Base-by-base conservation (phyloP, 192 early-diverging fungal genomes). In the Piromyces finnis region DNA sequence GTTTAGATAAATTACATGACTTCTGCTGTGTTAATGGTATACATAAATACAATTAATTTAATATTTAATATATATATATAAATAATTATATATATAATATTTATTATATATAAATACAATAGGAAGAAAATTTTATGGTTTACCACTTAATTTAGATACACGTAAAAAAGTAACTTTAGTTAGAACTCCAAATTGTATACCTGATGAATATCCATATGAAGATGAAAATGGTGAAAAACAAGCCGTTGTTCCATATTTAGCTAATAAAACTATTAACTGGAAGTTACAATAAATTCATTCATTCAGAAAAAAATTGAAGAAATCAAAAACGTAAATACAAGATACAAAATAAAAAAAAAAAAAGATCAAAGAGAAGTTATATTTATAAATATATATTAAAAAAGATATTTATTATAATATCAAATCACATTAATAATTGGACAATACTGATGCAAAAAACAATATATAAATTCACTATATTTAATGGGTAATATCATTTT, bases 11-110 rank as follows among this genome's bases (percentile, higher is more conserved):
- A 79, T 88, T 99, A 28, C 86, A 89, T 32, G 89, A 84, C 9
- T 99, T 99, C 87, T 92, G 94, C 5, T 94, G 93, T 81, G 90
- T 94, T 59, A 89, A 92, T 85, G 97, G 97, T 68, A 68, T 22
- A 51, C 4, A 37, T 35, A 3, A 7, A 35, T 35, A 35, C 12
- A 35, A 35, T 7, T 35, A 7, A 7, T 35, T 35, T 35, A 7
- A 35, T 12, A 7, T 7, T 35, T 35, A 7, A 35, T 35, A 7
- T 35, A 35, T 35, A 7, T 35, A 35, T 35, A n/a, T n/a, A n/a
- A n/a, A n/a, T n/a, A n/a, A n/a, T n/a, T 32, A 32, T 32, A 32
- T 32, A 32, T 32, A 32, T 32, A 32, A 6, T 6, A 6, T 32
- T 32, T 32, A 32, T 32, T 6, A 32, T 32, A 6, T 32, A 32